Evolutionary conservation across 768 basidiomycete genomes (phyloP).

Genomic region (Lentinula sp.): DNA sequence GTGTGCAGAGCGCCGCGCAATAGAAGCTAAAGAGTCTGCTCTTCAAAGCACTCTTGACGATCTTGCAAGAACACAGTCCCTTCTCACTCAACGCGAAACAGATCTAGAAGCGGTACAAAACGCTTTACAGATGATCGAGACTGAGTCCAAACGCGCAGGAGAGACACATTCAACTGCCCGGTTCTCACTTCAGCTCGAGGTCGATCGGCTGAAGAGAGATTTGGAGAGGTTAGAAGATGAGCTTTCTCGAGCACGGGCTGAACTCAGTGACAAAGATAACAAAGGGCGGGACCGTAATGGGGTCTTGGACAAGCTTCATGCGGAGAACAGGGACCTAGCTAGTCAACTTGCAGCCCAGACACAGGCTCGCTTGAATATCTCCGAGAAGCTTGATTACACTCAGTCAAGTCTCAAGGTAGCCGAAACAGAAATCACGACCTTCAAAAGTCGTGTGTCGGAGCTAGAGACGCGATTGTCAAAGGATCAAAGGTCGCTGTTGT

Average conservation of each 20-base stretch:
- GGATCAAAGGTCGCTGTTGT: slow-evolving; percentile 69
- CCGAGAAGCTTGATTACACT: slow-evolving; percentile 81
- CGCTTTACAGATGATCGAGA: slow-evolving; percentile 65
- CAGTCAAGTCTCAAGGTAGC: slow-evolving; percentile 56
- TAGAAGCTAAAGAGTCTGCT: slow-evolving; percentile 68
- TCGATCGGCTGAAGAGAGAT: slow-evolving; percentile 82
- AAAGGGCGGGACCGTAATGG: slow-evolving; percentile 65
- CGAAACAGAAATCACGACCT: slow-evolving; percentile 58
- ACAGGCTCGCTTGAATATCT: slow-evolving; percentile 78
- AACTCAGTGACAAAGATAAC: slow-evolving; percentile 61
- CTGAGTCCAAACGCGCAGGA: slow-evolving; percentile 73
- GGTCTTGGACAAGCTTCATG: slow-evolving; percentile 67
- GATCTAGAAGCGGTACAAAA: slow-evolving; percentile 72
- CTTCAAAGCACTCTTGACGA: slow-evolving; percentile 58
- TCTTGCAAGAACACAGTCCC: slow-evolving; percentile 53
- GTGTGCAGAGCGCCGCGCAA: slow-evolving; percentile 51
- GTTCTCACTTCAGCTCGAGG: slow-evolving; percentile 85
- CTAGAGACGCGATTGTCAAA: slow-evolving; percentile 77
- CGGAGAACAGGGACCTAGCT: slow-evolving; percentile 76
- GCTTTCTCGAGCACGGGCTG: slow-evolving; percentile 60
- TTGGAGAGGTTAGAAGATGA: slow-evolving; percentile 77
- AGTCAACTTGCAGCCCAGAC: slow-evolving; percentile 78
- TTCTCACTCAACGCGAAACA: slow-evolving; percentile 65
- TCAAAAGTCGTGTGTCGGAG: slow-evolving; percentile 61
- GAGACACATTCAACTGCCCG: slow-evolving; percentile 79